Evolutionary conservation across 2,329 filamentous ascomycete species (phyloP), one percentile per base, ranked within the genome.

Genomic region (Aspergillus sergii): DNA sequence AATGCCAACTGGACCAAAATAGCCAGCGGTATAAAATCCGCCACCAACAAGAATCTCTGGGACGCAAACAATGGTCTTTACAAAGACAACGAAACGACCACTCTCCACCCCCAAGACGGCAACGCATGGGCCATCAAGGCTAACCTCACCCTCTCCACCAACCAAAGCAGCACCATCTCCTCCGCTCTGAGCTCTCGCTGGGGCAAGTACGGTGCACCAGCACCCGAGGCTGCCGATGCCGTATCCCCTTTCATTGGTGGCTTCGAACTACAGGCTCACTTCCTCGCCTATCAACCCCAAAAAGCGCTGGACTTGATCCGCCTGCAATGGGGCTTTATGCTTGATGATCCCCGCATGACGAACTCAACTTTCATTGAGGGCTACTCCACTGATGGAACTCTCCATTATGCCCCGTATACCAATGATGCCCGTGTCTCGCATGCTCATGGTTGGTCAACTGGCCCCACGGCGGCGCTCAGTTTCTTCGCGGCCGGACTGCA

Each of bases 281-380:
- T 78, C 51, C 70, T 76, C 4, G 78, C 81, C 11, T 73, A 72
- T 21, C 67, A 79, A 7, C 73, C 76, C 0, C 69, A 76, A 11
- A 66, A 72, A 0, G 80, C 81, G 0, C 71, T 84, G 4, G 78
- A 81, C n/a, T 73, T 84, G 11, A 79, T 81, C 58, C 71, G 78
- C 0, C 68, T 81, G 2, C 79, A 83, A 69, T 86, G 84, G 83
- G 83, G 81, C 0, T 87, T 84, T 67, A 86, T 87, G 84, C 79
- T 87, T 6, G 77, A 85, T 19, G 81, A 85, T 60, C 79, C 82
- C 0, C 76, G 82, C 41, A 84, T 85, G 81, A 86, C 83, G 1
- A 83, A 85, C 54, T 80, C 76, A 0, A 84, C 82, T 0, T 84
- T 85, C 57, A 82, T 84, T 59, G 84, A 85, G 68, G 83, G 84